Evolutionary conservation across 164 flowering plant species (phyloP).

Genomic region (Macadamia tetraphylla): DNA sequence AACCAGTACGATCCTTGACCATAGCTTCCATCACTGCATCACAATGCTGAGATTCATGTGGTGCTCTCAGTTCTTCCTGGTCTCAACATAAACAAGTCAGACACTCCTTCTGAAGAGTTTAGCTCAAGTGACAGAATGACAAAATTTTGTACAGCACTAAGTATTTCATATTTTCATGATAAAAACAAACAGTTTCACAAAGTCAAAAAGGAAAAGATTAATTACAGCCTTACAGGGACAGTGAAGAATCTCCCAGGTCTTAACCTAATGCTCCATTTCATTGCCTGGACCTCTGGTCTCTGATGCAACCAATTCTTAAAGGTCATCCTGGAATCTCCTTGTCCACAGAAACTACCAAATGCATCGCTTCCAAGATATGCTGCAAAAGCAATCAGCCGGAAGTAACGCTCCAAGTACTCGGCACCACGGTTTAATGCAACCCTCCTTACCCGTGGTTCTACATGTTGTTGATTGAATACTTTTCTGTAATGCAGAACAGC

Average conservation of each 20-base stretch:
- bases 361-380: constrained; percentile 97
- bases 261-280: constrained; percentile 95
- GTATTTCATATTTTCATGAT: neutral
- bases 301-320: constrained; percentile 87
- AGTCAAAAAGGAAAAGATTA: constrained; percentile 17
- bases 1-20: constrained; percentile 81
- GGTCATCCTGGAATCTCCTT: constrained; percentile 66
- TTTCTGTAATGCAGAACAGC: constrained; percentile 88
- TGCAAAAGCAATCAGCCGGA: constrained; percentile 89
- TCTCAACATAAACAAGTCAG: constrained; percentile 14
- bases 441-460: constrained; percentile 83
- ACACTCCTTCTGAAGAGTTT: neutral
- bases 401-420: constrained; percentile 91
- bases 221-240: constrained; percentile 88
- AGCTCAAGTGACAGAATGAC: neutral
- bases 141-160: neutral
- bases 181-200: neutral
- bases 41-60: constrained; percentile 80
- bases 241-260: constrained; percentile 89
- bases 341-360: constrained; percentile 89
- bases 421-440: constrained; percentile 94
- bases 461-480: constrained; percentile 85
- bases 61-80: constrained; percentile 82
- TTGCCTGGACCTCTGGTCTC: constrained; percentile 91
- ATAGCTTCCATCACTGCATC: constrained; percentile 95